phyloP scores from a whole-genome alignment of 768 basidiomycete species.

The Termitomyces sp. region DNA sequence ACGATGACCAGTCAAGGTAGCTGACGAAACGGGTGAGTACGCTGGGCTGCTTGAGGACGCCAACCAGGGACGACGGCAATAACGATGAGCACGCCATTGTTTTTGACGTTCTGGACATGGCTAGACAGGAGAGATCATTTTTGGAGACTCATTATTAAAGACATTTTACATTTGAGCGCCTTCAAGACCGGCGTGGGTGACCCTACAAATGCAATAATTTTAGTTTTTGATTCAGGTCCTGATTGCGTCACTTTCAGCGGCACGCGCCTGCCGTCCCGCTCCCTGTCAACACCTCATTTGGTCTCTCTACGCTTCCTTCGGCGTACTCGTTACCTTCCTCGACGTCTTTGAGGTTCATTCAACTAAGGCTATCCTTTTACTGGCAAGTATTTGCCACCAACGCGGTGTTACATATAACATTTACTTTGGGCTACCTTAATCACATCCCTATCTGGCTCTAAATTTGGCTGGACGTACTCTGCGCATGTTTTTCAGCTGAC shows the following conservation, averaged over 20 bases:
- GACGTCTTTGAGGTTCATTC: background rate
- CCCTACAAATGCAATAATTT: slow-evolving; percentile 1
- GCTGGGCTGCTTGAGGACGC: slow-evolving; percentile 13
- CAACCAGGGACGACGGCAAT: slow-evolving; percentile 5
- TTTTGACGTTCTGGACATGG: background rate
- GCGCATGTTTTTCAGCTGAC: background rate
- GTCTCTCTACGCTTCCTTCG: background rate
- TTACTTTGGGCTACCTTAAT: background rate
- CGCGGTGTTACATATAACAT: background rate
- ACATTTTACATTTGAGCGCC: slow-evolving; percentile 6
- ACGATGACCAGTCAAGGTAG: slow-evolving; percentile 32
- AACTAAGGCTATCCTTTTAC: background rate
- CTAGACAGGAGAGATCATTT: background rate
- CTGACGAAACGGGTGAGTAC: slow-evolving; percentile 22
- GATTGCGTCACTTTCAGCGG: slow-evolving; percentile 5
- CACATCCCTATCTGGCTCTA: background rate
- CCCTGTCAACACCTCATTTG: background rate
- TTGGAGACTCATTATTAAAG: background rate
- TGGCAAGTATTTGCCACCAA: background rate
- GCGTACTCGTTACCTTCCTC: background rate
- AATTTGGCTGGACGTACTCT: background rate
- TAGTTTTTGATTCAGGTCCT: slow-evolving; percentile 1
- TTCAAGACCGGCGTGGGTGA: slow-evolving; percentile 7
- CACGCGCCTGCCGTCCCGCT: too few relatives aligned
- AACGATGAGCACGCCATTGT: background rate